Conservation (phyloP, 73 alveolate species). For the Paramecium tetraurelia region DNA sequence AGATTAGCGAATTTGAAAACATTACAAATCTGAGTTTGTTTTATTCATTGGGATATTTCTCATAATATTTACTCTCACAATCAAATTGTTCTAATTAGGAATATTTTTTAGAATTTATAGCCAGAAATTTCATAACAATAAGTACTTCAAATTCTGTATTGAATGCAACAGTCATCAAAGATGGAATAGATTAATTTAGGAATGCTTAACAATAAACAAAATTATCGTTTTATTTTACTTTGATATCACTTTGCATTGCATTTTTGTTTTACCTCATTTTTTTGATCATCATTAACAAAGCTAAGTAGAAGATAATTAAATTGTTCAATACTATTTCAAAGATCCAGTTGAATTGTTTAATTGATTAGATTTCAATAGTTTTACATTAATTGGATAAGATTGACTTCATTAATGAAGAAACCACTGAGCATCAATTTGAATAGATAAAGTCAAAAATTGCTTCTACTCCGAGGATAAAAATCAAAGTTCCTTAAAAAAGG, state of each 20-base stretch:
- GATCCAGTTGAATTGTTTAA: neutral
- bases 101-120: neutral
- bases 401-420: neutral
- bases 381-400: neutral
- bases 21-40: neutral
- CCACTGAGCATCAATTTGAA: neutral
- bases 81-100: neutral
- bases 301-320: neutral
- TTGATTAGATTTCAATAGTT: neutral
- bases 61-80: neutral
- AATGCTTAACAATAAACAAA: neutral
- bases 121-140: neutral
- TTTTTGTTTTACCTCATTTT: neutral
- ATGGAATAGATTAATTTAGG: neutral
- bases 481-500: neutral
- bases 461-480: neutral
- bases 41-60: neutral
- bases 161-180: neutral
- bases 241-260: neutral
- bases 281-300: neutral
- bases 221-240: neutral
- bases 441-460: neutral
- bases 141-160: neutral
- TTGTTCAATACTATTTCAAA: neutral
- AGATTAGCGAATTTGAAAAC: neutral